Conservation (phyloP, 2,329 filamentous ascomycete genomes). For the Diaporthe citrichinensis region DNA sequence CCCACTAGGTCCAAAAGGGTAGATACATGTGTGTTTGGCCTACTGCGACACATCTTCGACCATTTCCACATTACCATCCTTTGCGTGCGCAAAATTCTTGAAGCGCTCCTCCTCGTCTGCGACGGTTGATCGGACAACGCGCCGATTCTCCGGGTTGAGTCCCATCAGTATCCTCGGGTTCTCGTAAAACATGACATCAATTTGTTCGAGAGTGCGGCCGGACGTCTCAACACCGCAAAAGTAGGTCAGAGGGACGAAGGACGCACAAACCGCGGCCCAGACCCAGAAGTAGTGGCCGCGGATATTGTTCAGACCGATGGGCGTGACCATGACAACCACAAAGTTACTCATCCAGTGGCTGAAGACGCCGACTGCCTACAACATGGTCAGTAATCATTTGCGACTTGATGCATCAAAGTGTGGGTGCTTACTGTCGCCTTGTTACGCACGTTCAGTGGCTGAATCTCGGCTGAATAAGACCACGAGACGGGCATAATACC, state of each 20-base stretch:
- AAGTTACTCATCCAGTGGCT: not conserved
- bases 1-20: too few species aligned
- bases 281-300: not conserved
- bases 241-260: not conserved
- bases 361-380: not conserved
- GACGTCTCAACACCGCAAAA: not conserved
- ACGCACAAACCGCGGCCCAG: not conserved
- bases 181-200: not conserved
- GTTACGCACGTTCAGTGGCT: not conserved
- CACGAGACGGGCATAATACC: not conserved
- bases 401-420: not conserved
- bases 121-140: not conserved
- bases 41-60: not conserved
- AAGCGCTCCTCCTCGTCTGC: not conserved
- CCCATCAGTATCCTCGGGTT: not conserved
- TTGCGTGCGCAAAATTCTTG: not conserved
- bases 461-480: not conserved
- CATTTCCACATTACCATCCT: not conserved
- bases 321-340: not conserved
- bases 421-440: not conserved
- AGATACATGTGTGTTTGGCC: not conserved
- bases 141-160: not conserved
- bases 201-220: not conserved
- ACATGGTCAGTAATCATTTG: not conserved
- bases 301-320: not conserved